Conservation (phyloP, 495 filamentous ascomycete species). For the Parachaetomium inaequale region DNA sequence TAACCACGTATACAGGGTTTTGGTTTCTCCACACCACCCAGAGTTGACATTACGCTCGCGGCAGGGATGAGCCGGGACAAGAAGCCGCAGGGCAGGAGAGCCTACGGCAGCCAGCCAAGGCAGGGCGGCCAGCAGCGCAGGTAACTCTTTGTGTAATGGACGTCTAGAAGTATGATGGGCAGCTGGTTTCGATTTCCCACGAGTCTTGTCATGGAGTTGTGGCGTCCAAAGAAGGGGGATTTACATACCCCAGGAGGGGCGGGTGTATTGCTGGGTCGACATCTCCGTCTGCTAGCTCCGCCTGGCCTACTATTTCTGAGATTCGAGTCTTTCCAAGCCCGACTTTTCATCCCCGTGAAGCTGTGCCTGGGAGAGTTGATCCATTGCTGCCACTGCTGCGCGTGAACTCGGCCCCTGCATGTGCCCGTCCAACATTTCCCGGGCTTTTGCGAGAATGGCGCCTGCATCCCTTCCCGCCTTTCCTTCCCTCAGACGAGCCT, state of each 20-base stretch:
- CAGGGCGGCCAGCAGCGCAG: constrained; percentile 28
- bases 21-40: constrained; percentile 82
- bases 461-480: too few relatives aligned
- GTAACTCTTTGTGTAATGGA: background rate
- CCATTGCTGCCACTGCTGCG: too few relatives aligned
- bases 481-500: too few relatives aligned
- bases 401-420: too few relatives aligned
- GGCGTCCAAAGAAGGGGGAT: constrained; percentile 11
- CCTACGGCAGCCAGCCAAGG: constrained; percentile 67
- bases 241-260: constrained; percentile 13
- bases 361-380: too few relatives aligned
- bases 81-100: constrained; percentile 69
- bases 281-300: background rate
- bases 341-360: too few relatives aligned
- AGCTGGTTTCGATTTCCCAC: constrained; percentile 6
- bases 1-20: constrained; percentile 53
- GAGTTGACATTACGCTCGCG: constrained; percentile 84
- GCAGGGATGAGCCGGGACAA: constrained; percentile 86
- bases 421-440: too few relatives aligned
- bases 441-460: too few relatives aligned
- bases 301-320: background rate
- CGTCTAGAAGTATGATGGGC: background rate
- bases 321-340: background rate
- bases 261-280: background rate
- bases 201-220: constrained; percentile 11